phyloP scores from a whole-genome alignment of 306 rosid genomes.

The Calophaca sinica region DNA sequence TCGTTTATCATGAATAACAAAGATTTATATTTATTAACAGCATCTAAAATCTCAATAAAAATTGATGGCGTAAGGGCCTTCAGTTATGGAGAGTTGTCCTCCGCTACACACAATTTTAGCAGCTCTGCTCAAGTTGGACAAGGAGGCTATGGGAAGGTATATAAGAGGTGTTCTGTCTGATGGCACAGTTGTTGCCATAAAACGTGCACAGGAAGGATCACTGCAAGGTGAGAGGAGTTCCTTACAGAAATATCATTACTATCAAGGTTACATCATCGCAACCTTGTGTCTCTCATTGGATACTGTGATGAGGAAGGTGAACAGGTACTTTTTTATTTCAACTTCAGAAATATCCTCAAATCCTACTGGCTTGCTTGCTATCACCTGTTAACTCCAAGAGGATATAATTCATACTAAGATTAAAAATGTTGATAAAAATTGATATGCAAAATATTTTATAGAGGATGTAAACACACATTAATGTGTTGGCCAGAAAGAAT shows the following conservation, averaged over 20 bases:
- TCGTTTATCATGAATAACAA: slow-evolving; percentile 33
- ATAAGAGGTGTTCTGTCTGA: slow-evolving; percentile 73
- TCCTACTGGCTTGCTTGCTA: too few relatives aligned
- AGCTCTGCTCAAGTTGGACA: slow-evolving; percentile 71
- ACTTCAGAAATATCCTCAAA: not conserved
- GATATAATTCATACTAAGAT: too few relatives aligned
- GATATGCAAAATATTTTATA: too few relatives aligned
- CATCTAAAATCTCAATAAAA: slow-evolving; percentile 60
- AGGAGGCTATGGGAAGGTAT: slow-evolving; percentile 90
- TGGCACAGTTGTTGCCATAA: slow-evolving; percentile 75
- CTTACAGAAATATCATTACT: slow-evolving; percentile 82
- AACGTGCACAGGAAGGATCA: slow-evolving; percentile 87
- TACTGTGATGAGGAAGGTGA: slow-evolving; percentile 85
- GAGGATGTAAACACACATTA: not conserved
- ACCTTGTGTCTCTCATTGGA: slow-evolving; percentile 82
- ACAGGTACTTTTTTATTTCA: slow-evolving; percentile 59
- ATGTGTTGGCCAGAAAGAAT: not conserved
- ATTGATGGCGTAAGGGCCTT: slow-evolving; percentile 76
- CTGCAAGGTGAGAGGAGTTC: slow-evolving; percentile 90
- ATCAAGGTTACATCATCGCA: slow-evolving; percentile 85
- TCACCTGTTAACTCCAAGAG: too few relatives aligned
- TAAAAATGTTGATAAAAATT: slow-evolving; percentile 4
- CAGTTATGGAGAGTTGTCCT: slow-evolving; percentile 64
- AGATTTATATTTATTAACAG: slow-evolving; percentile 55
- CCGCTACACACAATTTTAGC: slow-evolving; percentile 73